These are phyloP conservation scores for Claviceps africana DNA, from an alignment of 2,329 filamentous ascomycete genomes.

Conservation along the genomic window DNA sequence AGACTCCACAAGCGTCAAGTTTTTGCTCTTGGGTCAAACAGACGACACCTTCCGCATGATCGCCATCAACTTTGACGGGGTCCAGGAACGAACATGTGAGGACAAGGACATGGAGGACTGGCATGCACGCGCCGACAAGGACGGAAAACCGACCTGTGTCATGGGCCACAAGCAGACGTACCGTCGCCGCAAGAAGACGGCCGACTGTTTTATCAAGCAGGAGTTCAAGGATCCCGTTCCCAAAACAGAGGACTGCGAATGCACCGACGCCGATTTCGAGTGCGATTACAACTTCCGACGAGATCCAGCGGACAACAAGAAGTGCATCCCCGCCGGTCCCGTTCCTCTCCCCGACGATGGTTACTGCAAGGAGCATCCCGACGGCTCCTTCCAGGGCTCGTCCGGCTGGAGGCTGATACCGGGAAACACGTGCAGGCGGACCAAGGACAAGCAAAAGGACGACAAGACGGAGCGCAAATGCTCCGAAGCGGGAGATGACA, in stretches of 20 bases:
- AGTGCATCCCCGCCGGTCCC: slow-evolving; percentile 52
- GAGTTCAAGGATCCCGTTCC: slow-evolving; percentile 69
- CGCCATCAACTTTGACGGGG: slow-evolving; percentile 67
- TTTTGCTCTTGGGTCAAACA: slow-evolving; percentile 58
- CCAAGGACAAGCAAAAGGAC: slow-evolving; percentile 50
- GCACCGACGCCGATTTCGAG: slow-evolving; percentile 76
- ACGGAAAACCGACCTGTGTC: slow-evolving; percentile 72
- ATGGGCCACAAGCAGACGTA: slow-evolving; percentile 95
- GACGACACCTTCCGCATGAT: slow-evolving; percentile 49
- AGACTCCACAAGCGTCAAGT: slow-evolving; percentile 87
- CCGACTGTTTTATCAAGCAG: slow-evolving; percentile 77
- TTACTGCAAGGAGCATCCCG: slow-evolving; percentile 50
- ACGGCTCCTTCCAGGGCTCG: slow-evolving; percentile 66
- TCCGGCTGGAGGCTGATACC: slow-evolving; percentile 91
- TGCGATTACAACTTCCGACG: slow-evolving; percentile 86
- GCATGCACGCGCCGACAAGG: slow-evolving; percentile 67
- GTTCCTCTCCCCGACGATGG: slow-evolving; percentile 51
- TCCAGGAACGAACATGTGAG: slow-evolving; percentile 68
- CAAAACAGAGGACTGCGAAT: slow-evolving; percentile 62
- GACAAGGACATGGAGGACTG: slow-evolving; percentile 74
- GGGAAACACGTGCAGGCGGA: slow-evolving; percentile 57
- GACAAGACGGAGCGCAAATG: slow-evolving; percentile 64
- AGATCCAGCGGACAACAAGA: slow-evolving; percentile 46
- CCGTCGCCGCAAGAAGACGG: slow-evolving; percentile 68
- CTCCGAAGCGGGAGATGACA: slow-evolving; percentile 36